Evolutionary conservation across 2,329 filamentous ascomycete genomes (phyloP), one percentile per base, ranked within the genome.

Genomic region (Neofusicoccum ribis): DNA sequence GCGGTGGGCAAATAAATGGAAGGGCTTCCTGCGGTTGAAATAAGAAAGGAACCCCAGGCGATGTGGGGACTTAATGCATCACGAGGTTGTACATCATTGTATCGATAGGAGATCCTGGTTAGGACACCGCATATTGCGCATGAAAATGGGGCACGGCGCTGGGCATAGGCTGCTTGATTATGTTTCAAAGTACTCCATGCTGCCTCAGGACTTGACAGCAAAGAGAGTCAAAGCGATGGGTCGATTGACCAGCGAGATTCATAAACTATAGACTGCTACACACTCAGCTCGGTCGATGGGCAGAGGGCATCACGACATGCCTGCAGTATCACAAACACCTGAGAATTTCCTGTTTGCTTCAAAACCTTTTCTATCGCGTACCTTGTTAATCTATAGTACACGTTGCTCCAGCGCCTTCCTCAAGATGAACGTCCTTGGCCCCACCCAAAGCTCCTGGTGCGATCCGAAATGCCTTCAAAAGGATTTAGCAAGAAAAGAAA

Each of bases 1-100:
- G 69, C 70, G 74, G 4, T 76, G 72, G 64, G 20, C 75, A 41
- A 75, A 77, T 27, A 69, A 74, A 68, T 78, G 75, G 76, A 77
- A 75, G 70, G 73, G 72, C 69, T 75, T 75, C 70, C 72, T 78
- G 61, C 67, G 76, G 47, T 77, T 72, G 71, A 65, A 52, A 54
- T 63, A 63, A 51, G 47, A 12, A 47, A 46, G 7, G 37, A 20
- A 37, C 6, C 43, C 15, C 31, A 6, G 39, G 14, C 27, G 9
- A 14, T 23, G n/a, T 60, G 43, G 43, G 31, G 43, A 60, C n/a
- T 59, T 36, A 23, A 46, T 36, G 39, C 23, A 34, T 46, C 23
- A 34, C 20, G 39, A 59, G 14, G 23, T 7, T 60, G 56, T 60
- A 60, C 20, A 60, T 17, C 37, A 60, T 37, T 60, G 31, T 47